Percentiles rank a stretch among this genome's conserved stretches.
Evolutionary conservation across 2,329 filamentous ascomycete genomes (phyloP).

Genomic region (Fusarium compactum): DNA sequence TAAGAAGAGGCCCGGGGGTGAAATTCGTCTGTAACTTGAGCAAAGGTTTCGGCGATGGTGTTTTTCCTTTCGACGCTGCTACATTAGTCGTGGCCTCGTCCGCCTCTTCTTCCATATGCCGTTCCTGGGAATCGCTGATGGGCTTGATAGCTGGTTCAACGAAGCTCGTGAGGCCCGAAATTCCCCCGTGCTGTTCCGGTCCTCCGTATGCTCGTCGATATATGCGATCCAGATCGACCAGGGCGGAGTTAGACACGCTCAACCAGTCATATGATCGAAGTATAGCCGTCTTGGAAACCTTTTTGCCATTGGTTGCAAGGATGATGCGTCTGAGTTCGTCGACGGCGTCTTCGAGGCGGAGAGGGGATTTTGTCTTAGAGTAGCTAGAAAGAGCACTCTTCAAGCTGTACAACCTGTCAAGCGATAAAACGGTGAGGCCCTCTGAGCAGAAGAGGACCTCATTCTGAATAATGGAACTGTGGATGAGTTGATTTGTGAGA

Average conservation of each 20-base stretch:
- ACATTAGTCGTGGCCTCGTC: slow-evolving; percentile 42
- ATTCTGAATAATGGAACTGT: slow-evolving; percentile 69
- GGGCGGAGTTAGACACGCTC: slow-evolving; percentile 61
- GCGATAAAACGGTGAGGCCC: slow-evolving; percentile 68
- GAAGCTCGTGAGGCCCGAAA: slow-evolving; percentile 54
- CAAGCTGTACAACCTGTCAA: slow-evolving; percentile 74
- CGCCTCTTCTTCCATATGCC: slow-evolving; percentile 42
- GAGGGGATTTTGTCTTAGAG: slow-evolving; percentile 58
- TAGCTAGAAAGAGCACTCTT: slow-evolving; percentile 71
- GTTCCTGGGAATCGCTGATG: slow-evolving; percentile 38
- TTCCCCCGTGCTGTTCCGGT: slow-evolving; percentile 57
- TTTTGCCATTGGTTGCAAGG: slow-evolving; percentile 63
- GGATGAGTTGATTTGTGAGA: slow-evolving; percentile 65
- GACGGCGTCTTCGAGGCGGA: slow-evolving; percentile 69
- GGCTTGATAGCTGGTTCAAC: slow-evolving; percentile 42
- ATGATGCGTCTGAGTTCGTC: slow-evolving; percentile 72
- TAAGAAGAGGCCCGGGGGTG: slow-evolving; percentile 25
- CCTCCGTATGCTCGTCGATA: slow-evolving; percentile 70
- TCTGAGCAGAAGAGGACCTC: slow-evolving; percentile 71
- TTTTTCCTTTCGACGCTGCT: slow-evolving; percentile 45
- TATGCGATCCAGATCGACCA: slow-evolving; percentile 67
- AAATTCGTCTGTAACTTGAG: slow-evolving; percentile 62
- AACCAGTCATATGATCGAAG: slow-evolving; percentile 69
- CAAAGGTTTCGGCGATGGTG: slow-evolving; percentile 45
- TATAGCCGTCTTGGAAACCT: slow-evolving; percentile 64